Percentiles rank a stretch among this genome's conserved stretches.
phyloP scores from a whole-genome alignment of 352 stramenopile species.

The Phytophthora vignae region DNA sequence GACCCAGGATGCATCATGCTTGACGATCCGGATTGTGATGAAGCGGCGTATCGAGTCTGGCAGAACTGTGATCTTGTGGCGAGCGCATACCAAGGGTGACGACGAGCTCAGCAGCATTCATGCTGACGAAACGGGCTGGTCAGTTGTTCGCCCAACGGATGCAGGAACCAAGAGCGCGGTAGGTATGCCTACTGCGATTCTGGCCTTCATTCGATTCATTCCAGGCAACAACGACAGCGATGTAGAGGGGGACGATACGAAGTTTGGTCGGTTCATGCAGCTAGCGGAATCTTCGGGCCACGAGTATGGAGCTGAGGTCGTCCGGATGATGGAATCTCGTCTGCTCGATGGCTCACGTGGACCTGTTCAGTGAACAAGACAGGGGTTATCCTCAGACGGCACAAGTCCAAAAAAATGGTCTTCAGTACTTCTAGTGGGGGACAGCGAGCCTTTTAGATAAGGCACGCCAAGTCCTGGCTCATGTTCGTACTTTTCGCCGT shows the following conservation, averaged over 20 bases:
- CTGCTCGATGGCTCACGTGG: conserved; percentile 15
- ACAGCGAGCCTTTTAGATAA: neutral
- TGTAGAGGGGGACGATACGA: neutral
- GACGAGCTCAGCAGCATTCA: conserved; percentile 23
- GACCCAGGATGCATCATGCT: neutral
- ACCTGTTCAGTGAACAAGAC: no score
- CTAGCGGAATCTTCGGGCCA: conserved; percentile 4
- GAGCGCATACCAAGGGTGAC: conserved; percentile 32
- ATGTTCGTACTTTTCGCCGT: neutral
- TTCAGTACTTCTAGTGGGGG: neutral
- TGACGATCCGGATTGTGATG: conserved; percentile 18
- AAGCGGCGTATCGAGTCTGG: conserved; percentile 38
- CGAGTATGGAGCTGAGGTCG: conserved; percentile 20
- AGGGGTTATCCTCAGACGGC: no score
- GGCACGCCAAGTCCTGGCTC: no score
- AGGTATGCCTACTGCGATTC: conserved; percentile 5
- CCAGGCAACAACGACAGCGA: neutral
- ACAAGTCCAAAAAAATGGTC: neutral
- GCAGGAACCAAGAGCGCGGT: neutral
- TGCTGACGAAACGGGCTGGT: conserved; percentile 59
- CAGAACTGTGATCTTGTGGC: conserved; percentile 55
- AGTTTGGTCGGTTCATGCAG: neutral
- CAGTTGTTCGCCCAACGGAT: conserved; percentile 17
- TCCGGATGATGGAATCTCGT: conserved; percentile 28
- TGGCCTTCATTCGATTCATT: conserved; percentile 12